Percentiles rank a stretch among this genome's conserved stretches.
phyloP scores from a whole-genome alignment of 1,139 yeast species.

The Hyphopichia wangnamkhiaoensis region DNA sequence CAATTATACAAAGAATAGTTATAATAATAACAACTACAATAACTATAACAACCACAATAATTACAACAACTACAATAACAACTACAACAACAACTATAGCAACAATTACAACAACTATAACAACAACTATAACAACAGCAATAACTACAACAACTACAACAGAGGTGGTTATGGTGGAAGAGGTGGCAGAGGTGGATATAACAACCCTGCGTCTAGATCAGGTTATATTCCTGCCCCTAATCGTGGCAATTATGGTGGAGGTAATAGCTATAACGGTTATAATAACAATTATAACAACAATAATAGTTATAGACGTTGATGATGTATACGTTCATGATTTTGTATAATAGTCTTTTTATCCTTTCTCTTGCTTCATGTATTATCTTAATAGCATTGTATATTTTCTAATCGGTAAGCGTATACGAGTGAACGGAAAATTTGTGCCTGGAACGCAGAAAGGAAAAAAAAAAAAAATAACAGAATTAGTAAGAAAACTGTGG shows the following conservation, averaged over 20 bases:
- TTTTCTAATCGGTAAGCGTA: too few species aligned
- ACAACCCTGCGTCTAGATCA: slow-evolving; percentile 2
- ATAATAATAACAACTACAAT: slow-evolving; percentile 12
- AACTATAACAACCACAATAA: slow-evolving; percentile 10
- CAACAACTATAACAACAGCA: slow-evolving; percentile 7
- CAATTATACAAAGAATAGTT: slow-evolving; percentile 10
- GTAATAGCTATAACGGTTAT: not conserved
- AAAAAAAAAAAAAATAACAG: too few species aligned
- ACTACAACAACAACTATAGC: slow-evolving; percentile 12
- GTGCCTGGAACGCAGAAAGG: too few species aligned
- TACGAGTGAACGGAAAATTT: too few species aligned
- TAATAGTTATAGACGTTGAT: not conserved
- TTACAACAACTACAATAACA: slow-evolving; percentile 11
- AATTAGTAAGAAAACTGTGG: too few species aligned
- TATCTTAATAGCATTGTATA: too few species aligned
- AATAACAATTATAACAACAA: not conserved
- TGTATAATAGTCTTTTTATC: not conserved
- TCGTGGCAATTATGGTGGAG: slow-evolving; percentile 4
- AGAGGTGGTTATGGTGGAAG: slow-evolving; percentile 1
- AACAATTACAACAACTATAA: slow-evolving; percentile 12
- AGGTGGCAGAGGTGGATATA: slow-evolving; percentile 1
- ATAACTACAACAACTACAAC: slow-evolving; percentile 6
- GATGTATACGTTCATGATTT: too few species aligned
- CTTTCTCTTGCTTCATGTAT: too few species aligned
- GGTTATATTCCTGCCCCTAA: slow-evolving; percentile 3